phyloP scores from a whole-genome alignment of 352 stramenopile species.

The Globisporangium spinosum region DNA sequence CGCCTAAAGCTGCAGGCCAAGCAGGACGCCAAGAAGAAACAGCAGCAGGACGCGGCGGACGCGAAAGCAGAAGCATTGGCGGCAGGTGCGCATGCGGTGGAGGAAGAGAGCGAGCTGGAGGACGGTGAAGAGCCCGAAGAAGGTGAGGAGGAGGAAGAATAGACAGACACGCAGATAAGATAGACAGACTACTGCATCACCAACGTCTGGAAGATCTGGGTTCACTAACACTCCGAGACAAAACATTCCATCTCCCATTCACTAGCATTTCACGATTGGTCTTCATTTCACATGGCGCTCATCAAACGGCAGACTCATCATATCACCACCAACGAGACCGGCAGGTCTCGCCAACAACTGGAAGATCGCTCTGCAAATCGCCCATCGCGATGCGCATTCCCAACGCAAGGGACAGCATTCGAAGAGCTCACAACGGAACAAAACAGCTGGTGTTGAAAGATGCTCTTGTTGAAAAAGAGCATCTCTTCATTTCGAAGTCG shows the following conservation, averaged over 20 bases:
- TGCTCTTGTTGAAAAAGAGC: not conserved
- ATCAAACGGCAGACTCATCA: not conserved
- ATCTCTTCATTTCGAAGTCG: not conserved
- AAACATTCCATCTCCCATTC: not conserved
- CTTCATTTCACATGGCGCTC: not conserved
- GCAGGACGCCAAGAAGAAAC: conserved; percentile 9
- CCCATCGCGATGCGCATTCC: not conserved
- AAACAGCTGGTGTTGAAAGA: not conserved
- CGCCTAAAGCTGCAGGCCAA: conserved; percentile 54
- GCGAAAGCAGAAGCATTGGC: conserved; percentile 1
- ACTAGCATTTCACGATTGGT: not conserved
- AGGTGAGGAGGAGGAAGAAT: conserved; percentile 34
- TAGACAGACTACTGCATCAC: not conserved
- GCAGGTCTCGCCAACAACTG: not conserved
- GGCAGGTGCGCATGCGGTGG: conserved; percentile 26
- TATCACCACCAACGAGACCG: not conserved
- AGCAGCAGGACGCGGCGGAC: conserved; percentile 15
- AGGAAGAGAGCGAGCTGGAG: conserved; percentile 39
- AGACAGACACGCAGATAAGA: not conserved
- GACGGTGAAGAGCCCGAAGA: conserved; percentile 44
- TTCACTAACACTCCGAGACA: not conserved
- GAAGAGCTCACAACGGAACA: not conserved
- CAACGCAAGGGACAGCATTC: not conserved
- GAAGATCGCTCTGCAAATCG: not conserved
- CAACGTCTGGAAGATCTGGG: not conserved